Evolutionary conservation across 2,329 filamentous ascomycete genomes (phyloP).

Genomic region (Hypoxylon sp.): DNA sequence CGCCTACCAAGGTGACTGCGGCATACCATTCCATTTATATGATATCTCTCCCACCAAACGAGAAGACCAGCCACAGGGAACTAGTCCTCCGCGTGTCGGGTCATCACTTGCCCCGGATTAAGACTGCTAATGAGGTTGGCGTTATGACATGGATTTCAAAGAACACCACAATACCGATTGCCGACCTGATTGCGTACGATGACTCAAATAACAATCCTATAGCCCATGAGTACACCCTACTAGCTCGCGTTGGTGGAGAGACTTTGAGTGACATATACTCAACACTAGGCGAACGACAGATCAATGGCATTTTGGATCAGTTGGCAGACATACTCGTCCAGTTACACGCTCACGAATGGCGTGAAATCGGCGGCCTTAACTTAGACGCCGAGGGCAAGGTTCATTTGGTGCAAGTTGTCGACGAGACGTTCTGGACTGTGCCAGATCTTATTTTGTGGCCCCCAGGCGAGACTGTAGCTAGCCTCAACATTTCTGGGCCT

Average conservation of each 20-base stretch:
- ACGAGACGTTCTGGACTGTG: constrained; percentile 57
- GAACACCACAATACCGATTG: constrained; percentile 56
- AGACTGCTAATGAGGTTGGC: constrained; percentile 52
- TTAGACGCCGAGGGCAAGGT: constrained; percentile 32
- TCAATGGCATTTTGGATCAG: constrained; percentile 48
- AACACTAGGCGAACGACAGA: not conserved
- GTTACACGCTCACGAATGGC: constrained; percentile 50
- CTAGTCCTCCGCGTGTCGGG: constrained; percentile 10
- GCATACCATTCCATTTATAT: constrained; percentile 10
- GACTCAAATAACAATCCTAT: constrained; percentile 9
- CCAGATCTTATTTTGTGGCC: constrained; percentile 53
- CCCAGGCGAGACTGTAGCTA: constrained; percentile 15
- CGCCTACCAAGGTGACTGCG: not conserved
- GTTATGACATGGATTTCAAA: constrained; percentile 54
- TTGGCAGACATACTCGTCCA: constrained; percentile 53
- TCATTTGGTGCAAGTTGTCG: constrained; percentile 51
- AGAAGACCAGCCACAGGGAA: not conserved
- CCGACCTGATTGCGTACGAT: constrained; percentile 52
- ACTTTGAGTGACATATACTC: constrained; percentile 46
- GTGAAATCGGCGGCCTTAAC: constrained; percentile 50
- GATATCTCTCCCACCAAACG: not conserved
- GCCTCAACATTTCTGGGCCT: constrained; percentile 51
- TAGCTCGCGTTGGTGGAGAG: constrained; percentile 1
- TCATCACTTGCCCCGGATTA: not conserved
- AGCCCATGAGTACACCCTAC: constrained; percentile 18